Evolutionary conservation across 73 alveolate genomes (phyloP).

Genomic region (Paramecium pentaurelia): DNA sequence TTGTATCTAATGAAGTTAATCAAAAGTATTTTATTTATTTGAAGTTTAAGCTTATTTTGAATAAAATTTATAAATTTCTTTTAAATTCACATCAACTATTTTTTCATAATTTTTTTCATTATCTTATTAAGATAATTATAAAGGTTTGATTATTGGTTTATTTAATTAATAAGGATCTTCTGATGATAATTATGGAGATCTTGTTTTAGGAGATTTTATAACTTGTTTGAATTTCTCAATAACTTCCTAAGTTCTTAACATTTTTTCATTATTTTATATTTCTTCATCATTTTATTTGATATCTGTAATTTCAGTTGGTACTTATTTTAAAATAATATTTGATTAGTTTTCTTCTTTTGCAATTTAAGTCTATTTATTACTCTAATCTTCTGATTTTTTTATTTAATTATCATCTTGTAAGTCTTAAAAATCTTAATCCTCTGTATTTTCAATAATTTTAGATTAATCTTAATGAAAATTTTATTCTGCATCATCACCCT

Average conservation of each 20-base stretch:
- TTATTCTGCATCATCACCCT: neutral
- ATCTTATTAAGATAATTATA: neutral
- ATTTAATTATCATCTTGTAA: neutral
- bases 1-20: neutral
- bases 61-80: conserved; percentile 37
- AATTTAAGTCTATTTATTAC: neutral
- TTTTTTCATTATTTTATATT: neutral
- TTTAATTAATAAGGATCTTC: neutral
- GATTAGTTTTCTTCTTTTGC: neutral
- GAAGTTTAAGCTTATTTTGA: neutral
- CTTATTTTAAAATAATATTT: neutral
- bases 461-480: neutral
- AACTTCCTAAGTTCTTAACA: neutral
- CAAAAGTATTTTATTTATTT: conserved; percentile 10
- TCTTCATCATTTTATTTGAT: neutral
- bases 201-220: neutral
- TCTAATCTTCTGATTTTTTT: neutral
- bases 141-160: neutral
- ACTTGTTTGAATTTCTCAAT: neutral
- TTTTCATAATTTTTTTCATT: neutral
- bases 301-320: neutral
- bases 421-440: neutral
- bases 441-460: neutral
- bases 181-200: neutral
- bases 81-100: neutral